Evolutionary conservation across 73 alveolate genomes (phyloP).

Genomic region (Paramecium caudatum): DNA sequence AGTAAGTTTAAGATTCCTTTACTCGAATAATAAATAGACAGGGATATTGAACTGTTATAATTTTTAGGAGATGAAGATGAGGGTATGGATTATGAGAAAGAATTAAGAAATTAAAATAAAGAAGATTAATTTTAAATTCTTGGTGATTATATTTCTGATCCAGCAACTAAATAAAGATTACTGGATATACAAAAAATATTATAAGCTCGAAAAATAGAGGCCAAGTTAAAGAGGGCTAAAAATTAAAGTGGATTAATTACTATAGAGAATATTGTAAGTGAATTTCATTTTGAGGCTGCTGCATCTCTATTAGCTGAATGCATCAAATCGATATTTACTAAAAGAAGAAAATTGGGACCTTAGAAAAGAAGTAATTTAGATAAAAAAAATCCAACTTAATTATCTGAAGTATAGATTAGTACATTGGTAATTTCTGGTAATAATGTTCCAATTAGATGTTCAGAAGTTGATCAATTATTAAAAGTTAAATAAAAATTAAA

Average conservation of each 20-base stretch:
- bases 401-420: constrained; percentile 63
- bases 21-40: constrained; percentile 85
- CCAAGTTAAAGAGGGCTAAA: constrained; percentile 15
- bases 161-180: constrained; percentile 63
- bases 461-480: background rate
- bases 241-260: constrained; percentile 70
- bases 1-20: constrained; percentile 83
- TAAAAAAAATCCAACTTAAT: constrained; percentile 64
- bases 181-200: background rate
- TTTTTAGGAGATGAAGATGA: constrained; percentile 54
- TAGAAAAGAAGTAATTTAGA: constrained; percentile 63
- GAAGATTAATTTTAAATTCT: constrained; percentile 24
- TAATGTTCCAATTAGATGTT: constrained; percentile 74
- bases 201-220: constrained; percentile 28
- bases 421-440: constrained; percentile 46
- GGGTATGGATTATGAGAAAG: constrained; percentile 40
- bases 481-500: constrained; percentile 53
- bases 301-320: constrained; percentile 74
- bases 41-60: constrained; percentile 49
- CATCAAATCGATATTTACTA: constrained; percentile 75
- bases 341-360: constrained; percentile 79
- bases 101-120: constrained; percentile 38
- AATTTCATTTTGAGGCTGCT: constrained; percentile 75
- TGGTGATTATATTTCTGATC: constrained; percentile 52
- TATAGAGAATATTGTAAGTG: constrained; percentile 77